Base-by-base conservation (phyloP, 305 asterid genomes). In the Solanum aculeatissimum region DNA sequence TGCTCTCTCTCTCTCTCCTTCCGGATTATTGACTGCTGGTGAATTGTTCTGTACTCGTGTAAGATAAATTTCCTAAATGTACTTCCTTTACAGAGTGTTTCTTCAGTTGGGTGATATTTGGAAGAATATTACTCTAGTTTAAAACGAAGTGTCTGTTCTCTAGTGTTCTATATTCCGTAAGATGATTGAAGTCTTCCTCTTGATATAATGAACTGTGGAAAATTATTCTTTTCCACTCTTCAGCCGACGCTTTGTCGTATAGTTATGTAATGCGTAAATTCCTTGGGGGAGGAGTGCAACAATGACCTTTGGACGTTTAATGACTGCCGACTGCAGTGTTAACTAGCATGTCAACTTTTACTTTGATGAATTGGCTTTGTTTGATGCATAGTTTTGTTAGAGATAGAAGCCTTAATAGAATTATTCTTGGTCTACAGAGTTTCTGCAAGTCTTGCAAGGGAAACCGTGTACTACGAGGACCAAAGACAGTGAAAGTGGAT, bases 371-470 rank as follows among this genome's bases (percentile, higher is more conserved):
- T 43, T 71, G 62, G 27, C 16, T 58, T 63, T 83, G 40, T 42
- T 12, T 57, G 60, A 63, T 58, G 86, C 35, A 57, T 55, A 53
- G 40, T 27, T 25, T 27, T 53, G 45, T 29, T 51, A 18, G 47
- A 51, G 82, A 40, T 51, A 18, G 47, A 77, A 51, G 25, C 29
- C 18, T 18, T 77, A 23, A 77, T 29, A 51, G 29, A 51, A 27
- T 16, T 51, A 18, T 77, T 77, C 45, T 57, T 68, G 70, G 53
- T 15, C 69, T 84, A 82, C 92, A 97, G 99, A 91, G 89, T 90
- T 88, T 92, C 85, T 97, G 99, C 95, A 94, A 92, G 92, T 89
- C 98, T 75, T 97, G 99, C 94, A 91, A 89, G 87, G 99, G 99
- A 65, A 91, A 88, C 77, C 92, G 95, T 55, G 95, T 95, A 18